Percentiles rank a stretch among this genome's conserved stretches.
Conservation (phyloP, 2,329 filamentous ascomycete genomes). For the Hypomyces perniciosus region DNA sequence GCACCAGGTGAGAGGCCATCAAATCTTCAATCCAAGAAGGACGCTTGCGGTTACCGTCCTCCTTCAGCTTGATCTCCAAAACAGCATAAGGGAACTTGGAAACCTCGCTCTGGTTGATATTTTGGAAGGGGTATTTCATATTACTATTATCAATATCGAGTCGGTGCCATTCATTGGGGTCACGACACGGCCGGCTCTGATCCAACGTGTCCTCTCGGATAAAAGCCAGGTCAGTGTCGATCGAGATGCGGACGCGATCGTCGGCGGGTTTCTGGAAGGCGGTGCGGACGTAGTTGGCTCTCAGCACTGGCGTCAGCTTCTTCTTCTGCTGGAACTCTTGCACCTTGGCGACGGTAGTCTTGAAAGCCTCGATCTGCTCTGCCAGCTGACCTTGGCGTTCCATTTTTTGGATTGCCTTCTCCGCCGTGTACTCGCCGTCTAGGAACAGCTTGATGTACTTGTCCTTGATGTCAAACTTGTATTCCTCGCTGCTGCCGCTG, state of each 20-base stretch:
- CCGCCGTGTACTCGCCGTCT: constrained; percentile 81
- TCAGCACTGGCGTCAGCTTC: constrained; percentile 74
- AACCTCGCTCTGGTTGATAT: constrained; percentile 86
- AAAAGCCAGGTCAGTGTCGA: constrained; percentile 87
- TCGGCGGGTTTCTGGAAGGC: constrained; percentile 96
- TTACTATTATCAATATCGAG: constrained; percentile 76
- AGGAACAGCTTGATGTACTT: constrained; percentile 90
- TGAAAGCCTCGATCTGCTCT: constrained; percentile 62
- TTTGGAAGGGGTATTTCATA: constrained; percentile 81
- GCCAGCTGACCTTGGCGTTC: constrained; percentile 65
- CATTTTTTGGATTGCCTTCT: constrained; percentile 85
- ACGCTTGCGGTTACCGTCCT: constrained; percentile 58
- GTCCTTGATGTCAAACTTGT: constrained; percentile 79
- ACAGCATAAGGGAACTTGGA: constrained; percentile 85
- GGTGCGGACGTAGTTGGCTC: constrained; percentile 89
- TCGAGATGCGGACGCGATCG: constrained; percentile 81
- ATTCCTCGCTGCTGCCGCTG: constrained; percentile 71
- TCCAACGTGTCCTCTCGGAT: constrained; percentile 78
- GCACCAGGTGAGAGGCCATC: constrained; percentile 87
- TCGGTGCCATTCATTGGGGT: constrained; percentile 85
- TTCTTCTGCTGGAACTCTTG: constrained; percentile 73
- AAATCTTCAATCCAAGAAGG: constrained; percentile 86
- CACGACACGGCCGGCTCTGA: constrained; percentile 75
- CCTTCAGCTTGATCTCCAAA: constrained; percentile 84
- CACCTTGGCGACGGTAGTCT: constrained; percentile 66